phyloP scores from a whole-genome alignment of 2,329 filamentous ascomycete species.

The Trichoderma guizhouense region DNA sequence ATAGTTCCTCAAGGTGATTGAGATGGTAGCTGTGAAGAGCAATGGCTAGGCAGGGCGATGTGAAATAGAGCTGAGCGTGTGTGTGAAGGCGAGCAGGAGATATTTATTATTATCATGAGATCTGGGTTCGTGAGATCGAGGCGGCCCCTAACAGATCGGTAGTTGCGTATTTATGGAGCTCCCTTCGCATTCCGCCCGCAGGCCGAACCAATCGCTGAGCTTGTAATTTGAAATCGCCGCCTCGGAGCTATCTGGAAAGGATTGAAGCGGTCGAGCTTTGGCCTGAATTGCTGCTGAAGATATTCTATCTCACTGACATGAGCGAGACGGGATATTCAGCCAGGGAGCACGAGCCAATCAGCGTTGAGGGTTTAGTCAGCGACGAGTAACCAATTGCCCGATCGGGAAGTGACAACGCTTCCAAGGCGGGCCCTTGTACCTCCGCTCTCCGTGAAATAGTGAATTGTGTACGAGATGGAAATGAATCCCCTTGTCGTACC shows the following conservation, averaged over 20 bases:
- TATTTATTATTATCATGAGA: slow-evolving; percentile 13
- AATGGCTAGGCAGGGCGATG: background rate
- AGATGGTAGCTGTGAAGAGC: too few relatives aligned
- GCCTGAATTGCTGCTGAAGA: background rate
- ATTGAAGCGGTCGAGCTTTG: background rate
- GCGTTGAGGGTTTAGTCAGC: slow-evolving; percentile 33
- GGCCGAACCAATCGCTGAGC: slow-evolving; percentile 16
- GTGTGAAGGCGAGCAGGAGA: slow-evolving; percentile 4
- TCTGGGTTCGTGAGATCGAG: background rate
- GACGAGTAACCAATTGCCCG: slow-evolving; percentile 23
- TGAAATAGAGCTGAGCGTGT: background rate
- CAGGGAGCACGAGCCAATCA: slow-evolving; percentile 29
- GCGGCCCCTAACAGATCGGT: background rate
- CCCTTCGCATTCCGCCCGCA: background rate
- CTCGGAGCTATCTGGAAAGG: slow-evolving; percentile 1
- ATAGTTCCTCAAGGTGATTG: background rate
- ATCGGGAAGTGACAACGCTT: background rate
- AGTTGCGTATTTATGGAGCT: background rate
- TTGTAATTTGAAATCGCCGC: slow-evolving; percentile 13
- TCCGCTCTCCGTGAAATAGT: background rate
- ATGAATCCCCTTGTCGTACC: background rate
- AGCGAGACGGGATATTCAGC: background rate
- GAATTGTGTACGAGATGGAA: background rate
- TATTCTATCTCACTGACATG: background rate
- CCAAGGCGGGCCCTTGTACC: background rate